Base-by-base conservation (phyloP, 129 eudicot species). In the Saposhnikovia divaricata region DNA sequence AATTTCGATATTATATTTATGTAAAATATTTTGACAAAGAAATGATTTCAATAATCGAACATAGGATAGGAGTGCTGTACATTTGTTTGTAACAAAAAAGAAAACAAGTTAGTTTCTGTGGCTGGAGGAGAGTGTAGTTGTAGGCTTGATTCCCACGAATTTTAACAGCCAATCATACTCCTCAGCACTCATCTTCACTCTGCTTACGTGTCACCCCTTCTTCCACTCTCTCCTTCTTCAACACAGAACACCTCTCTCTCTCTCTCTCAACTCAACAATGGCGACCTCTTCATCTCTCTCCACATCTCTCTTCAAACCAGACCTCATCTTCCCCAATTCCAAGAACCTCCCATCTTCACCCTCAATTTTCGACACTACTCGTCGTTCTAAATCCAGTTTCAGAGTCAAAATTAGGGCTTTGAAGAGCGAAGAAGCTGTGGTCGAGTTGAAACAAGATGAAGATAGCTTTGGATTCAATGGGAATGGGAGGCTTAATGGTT, bases 371-470 rank as follows among this genome's bases (percentile, higher is more conserved):
- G 14, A 61, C 3, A n/a, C 15, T 0, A 61, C 40, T 77, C 61
- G 75, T 66, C 23, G 19, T 66, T 77, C 44, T 31, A 76, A 43
- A 47, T 55, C n/a, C 3, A 75, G 68, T 21, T 13, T 72, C n/a
- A 43, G 88, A 74, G 37, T 66, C 65, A 81, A 89, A 77, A 80
- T 89, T 40, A 79, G 76, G 79, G 91, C 89, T 21, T 79, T 31
- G 39, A 72, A 83, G 79, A 89, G 90, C 47, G 96, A 88, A 3
- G 89, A 83, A 74, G 79, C 61, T 34, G 78, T 76, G 4, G 81
- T 86, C 8, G 91, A 89, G 21, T 90, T 86, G 69, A 84, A 85
- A 75, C 94, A 90, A 38, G 86, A 70, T 31, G 69, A 57, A 23
- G 0, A 23, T 7, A 57, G 66, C 11, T 23, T 61, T 3, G 69